These are phyloP conservation scores for Salvia rosmarinus DNA, from an alignment of 257 asterid genomes.

Conservation along the genomic window DNA sequence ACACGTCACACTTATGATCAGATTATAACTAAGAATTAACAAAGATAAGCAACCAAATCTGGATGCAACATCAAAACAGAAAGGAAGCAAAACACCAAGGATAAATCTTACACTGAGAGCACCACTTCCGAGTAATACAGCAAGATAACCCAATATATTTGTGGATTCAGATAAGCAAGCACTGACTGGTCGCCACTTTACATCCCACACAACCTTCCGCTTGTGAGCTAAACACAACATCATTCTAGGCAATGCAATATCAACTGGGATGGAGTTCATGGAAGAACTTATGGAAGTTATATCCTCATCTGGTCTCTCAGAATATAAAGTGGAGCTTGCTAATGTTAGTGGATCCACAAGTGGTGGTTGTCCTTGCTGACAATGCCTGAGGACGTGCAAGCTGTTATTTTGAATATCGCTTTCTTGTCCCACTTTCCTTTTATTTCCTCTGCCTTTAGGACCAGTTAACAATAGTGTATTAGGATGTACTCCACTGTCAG, in stretches of 20 bases:
- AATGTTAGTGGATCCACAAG: conserved; percentile 34
- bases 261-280: conserved; percentile 48
- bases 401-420: conserved; percentile 33
- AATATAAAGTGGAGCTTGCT: conserved; percentile 34
- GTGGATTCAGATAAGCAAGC: conserved; percentile 50
- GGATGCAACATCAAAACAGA: conserved; percentile 22
- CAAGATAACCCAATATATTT: conserved; percentile 87
- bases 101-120: conserved; percentile 79
- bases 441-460: conserved; percentile 36
- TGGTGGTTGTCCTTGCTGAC: conserved; percentile 43
- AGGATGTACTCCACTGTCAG: conserved; percentile 29
- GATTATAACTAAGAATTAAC: neutral
- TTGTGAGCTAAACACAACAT: conserved; percentile 87
- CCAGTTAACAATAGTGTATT: conserved; percentile 29
- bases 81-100: conserved; percentile 4
- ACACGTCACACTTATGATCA: neutral
- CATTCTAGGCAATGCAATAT: conserved; percentile 84
- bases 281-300: conserved; percentile 26
- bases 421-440: conserved; percentile 38
- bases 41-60: neutral
- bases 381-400: conserved; percentile 37
- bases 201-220: conserved; percentile 93
- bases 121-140: conserved; percentile 92
- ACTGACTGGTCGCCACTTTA: conserved; percentile 82
- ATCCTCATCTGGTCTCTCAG: conserved; percentile 37